Conservation (phyloP, 108 stramenopile species). For the Cylindrotheca fusiformis region DNA sequence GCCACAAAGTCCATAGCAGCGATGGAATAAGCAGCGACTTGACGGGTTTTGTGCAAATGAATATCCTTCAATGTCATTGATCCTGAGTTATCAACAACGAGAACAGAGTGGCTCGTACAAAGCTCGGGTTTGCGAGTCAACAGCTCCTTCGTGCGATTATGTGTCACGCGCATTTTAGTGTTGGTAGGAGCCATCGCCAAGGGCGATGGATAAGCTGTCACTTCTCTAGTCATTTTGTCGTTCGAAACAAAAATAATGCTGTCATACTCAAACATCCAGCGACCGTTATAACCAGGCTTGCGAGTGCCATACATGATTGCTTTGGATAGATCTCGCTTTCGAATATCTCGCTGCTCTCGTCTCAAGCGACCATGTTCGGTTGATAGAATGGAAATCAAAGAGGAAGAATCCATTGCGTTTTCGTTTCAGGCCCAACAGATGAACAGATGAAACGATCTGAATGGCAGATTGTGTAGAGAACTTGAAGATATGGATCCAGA, state of each 20-base stretch:
- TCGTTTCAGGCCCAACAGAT: too few species aligned
- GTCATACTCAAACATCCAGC: constrained; percentile 52
- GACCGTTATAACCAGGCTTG: constrained; percentile 25
- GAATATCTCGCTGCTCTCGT: constrained; percentile 53
- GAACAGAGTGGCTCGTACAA: constrained; percentile 48
- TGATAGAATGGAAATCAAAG: constrained; percentile 54
- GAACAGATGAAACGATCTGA: too few species aligned
- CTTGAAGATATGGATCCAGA: too few species aligned
- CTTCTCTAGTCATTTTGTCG: constrained; percentile 25
- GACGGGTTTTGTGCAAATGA: constrained; percentile 40
- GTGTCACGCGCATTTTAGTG: constrained; percentile 17
- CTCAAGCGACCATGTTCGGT: constrained; percentile 52
- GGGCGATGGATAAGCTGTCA: constrained; percentile 50
- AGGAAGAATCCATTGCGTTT: too few species aligned
- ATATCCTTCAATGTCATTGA: constrained; percentile 49
- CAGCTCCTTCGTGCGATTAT: constrained; percentile 25
- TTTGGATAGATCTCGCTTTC: constrained; percentile 46
- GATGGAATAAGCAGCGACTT: constrained; percentile 46
- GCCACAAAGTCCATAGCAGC: constrained; percentile 60
- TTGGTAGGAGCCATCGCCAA: constrained; percentile 37
- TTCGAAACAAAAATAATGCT: constrained; percentile 54
- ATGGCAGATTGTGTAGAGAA: too few species aligned
- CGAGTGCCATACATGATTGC: constrained; percentile 49
- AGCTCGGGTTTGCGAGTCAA: constrained; percentile 49
- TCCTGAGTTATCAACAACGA: constrained; percentile 62